Conservation (phyloP, 163 green algal species). For the Volvox carteri region DNA sequence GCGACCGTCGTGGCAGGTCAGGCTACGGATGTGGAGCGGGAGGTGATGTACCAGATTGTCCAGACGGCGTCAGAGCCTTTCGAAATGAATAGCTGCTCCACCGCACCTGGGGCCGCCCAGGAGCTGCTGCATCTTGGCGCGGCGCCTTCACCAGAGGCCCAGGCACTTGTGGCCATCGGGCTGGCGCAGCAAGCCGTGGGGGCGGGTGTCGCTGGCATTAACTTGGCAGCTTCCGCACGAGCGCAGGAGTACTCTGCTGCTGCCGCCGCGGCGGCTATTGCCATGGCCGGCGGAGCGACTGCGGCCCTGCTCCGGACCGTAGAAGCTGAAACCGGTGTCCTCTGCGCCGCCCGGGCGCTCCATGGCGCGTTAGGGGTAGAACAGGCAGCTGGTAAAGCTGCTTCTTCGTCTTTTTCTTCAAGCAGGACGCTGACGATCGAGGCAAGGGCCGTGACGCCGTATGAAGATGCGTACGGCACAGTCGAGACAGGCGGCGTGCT, state of each 20-base stretch:
- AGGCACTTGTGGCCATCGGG: slow-evolving; percentile 12
- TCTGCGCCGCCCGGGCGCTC: neutral
- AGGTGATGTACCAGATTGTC: slow-evolving; percentile 36
- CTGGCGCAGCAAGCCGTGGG: slow-evolving; percentile 31
- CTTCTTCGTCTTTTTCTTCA: no score
- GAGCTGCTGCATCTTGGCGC: no score
- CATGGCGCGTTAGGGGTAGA: no score
- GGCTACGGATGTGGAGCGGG: neutral
- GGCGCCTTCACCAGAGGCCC: neutral
- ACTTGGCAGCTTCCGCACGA: neutral
- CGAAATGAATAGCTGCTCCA: no score
- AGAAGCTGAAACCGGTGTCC: slow-evolving; percentile 34
- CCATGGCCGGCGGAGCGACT: neutral
- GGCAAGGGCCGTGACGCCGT: neutral
- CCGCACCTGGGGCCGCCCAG: no score
- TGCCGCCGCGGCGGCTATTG: no score
- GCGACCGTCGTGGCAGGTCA: neutral
- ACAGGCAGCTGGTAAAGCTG: no score
- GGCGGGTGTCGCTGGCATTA: neutral
- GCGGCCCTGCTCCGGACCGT: slow-evolving; percentile 34
- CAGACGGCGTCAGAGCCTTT: slow-evolving; percentile 10
- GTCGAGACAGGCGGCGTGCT: neutral
- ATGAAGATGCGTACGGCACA: slow-evolving; percentile 41
- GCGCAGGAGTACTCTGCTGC: neutral
- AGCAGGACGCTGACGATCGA: neutral